A percentile compares a stretch with the other conserved stretches of the same genome.
Evolutionary conservation across 73 alveolate genomes (phyloP).

Genomic region (Paramecium sonneborni): DNA sequence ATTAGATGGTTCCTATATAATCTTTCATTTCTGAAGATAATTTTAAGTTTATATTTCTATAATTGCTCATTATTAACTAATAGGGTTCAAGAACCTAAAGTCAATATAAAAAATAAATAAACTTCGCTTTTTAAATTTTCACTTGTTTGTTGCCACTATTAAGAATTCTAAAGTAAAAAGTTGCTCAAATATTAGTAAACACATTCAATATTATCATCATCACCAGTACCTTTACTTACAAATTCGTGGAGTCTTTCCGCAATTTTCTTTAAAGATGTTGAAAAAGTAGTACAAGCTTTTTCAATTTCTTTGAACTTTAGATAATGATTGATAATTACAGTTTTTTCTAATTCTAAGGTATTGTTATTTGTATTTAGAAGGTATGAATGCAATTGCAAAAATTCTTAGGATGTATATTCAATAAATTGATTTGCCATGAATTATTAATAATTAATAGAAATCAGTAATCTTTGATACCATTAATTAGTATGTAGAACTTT

Average conservation of each 20-base stretch:
- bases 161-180: constrained; percentile 25
- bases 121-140: constrained; percentile 52
- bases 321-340: neutral
- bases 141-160: neutral
- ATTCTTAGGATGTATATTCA: constrained; percentile 28
- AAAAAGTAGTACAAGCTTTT: neutral
- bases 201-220: constrained; percentile 48
- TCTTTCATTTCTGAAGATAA: constrained; percentile 1
- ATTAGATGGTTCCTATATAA: neutral
- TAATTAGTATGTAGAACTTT: neutral
- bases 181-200: constrained; percentile 42
- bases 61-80: neutral
- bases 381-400: constrained; percentile 16
- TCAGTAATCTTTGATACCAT: neutral
- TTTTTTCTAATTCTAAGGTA: neutral
- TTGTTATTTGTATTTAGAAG: constrained; percentile 3
- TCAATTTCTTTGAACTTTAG: constrained; percentile 11
- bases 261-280: constrained; percentile 12
- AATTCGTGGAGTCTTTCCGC: constrained; percentile 28
- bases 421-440: constrained; percentile 4
- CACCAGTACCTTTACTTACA: constrained; percentile 49
- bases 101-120: neutral
- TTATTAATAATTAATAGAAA: neutral
- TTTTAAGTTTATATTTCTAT: constrained; percentile 11
- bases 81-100: constrained; percentile 23